Evolutionary conservation across 345 rosid genomes (phyloP), one percentile per base, ranked within the genome.

Genomic region (Eucalyptus cloeziana): DNA sequence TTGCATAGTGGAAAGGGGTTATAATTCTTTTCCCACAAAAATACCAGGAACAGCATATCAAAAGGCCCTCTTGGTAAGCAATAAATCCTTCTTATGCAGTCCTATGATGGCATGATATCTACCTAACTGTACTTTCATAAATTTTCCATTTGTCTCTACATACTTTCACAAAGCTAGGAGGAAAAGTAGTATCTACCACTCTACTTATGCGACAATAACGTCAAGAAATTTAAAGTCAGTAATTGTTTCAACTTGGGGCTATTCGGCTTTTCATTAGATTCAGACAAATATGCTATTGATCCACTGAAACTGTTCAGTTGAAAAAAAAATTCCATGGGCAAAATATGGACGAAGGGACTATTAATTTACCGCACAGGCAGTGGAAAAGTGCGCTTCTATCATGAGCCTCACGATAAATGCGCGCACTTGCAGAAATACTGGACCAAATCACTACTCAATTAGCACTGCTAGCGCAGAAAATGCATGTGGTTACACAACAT

Each of bases 21-120:
- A 97, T 93, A 97, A 97, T 92, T 96, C 96, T 91, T 93, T 97
- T 86, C 97, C 98, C 40, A 92, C 93, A 76, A 94, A 52, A 81
- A 71, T 97, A 86, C 98, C 97, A 10, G 97, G 99, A 87, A 95
- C 97, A 37, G 89, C 94, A 86, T 95, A 96, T 88, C 94, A 91
- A 92, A 93, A 93, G 91, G 97, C 99, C 52, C 90, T 94, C 88
- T 85, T 89, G 94, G 99, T 97, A 94, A 91, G 88, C 30, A 49
- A 49, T 71, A 33, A 7, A 52, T 87, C 49, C 16, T 25, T 11
- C 17, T 49, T 62, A 16, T 17, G 4, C 62, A 54, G n/a, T 31
- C 58, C 37, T 7, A 76, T 31, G 47, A 49, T 51, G 64, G 17
- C 33, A 43, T 88, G 85, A 79, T 31, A 52, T 47, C 50, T 86